Conservation (phyloP, 495 filamentous ascomycete genomes). For the Cladorrhinum samala region DNA sequence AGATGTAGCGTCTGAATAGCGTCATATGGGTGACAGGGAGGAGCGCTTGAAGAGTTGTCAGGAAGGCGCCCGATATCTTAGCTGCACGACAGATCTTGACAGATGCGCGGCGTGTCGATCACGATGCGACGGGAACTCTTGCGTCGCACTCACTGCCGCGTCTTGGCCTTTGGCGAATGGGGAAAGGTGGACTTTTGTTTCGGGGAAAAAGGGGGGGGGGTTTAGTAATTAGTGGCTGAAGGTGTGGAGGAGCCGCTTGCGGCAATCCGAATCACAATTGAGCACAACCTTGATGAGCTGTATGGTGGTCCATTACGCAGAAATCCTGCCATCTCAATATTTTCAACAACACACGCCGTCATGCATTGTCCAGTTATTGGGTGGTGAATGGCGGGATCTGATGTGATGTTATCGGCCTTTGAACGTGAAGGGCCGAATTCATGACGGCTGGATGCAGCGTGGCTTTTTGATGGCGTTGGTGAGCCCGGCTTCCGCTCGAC, state of each 20-base stretch:
- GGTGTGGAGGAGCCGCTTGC: slow-evolving; percentile 4
- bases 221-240: too few species aligned
- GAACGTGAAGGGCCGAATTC: slow-evolving; percentile 23
- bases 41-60: not conserved
- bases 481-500: not conserved
- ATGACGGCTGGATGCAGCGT: slow-evolving; percentile 16
- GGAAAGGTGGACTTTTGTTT: slow-evolving; percentile 4
- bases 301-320: not conserved
- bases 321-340: not conserved
- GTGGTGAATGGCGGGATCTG: too few species aligned
- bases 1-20: not conserved
- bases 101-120: slow-evolving; percentile 32
- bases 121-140: slow-evolving; percentile 26
- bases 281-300: slow-evolving; percentile 6
- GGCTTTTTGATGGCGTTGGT: slow-evolving; percentile 16
- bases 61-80: slow-evolving; percentile 2
- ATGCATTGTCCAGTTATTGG: too few species aligned
- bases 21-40: not conserved
- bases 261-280: slow-evolving; percentile 9
- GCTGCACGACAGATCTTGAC: slow-evolving; percentile 34
- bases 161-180: slow-evolving; percentile 12
- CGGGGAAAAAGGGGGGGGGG: too few species aligned
- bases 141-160: slow-evolving; percentile 12
- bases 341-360: too few species aligned
- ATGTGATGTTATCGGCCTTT: not conserved